Evolutionary conservation across 768 basidiomycete species (phyloP).

Genomic region (Cyclocybe cylindracea): DNA sequence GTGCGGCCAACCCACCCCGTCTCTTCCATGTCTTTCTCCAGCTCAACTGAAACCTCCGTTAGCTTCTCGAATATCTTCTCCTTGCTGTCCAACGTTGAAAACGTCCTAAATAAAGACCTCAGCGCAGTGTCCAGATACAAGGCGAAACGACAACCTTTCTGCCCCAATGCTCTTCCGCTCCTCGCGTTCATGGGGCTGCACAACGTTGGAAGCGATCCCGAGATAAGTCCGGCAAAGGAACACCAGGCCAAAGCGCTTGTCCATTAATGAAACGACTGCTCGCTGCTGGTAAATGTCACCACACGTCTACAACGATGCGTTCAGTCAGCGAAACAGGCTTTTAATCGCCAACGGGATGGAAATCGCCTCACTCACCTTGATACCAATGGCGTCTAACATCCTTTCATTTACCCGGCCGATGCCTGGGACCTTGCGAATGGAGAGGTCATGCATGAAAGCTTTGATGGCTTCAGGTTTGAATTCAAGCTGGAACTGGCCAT

Average conservation of each 20-base stretch:
- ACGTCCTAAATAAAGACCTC: slow-evolving; percentile 55
- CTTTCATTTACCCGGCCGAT: slow-evolving; percentile 91
- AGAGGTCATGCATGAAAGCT: slow-evolving; percentile 76
- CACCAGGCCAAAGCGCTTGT: slow-evolving; percentile 80
- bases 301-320: slow-evolving; percentile 60
- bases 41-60: slow-evolving; percentile 76
- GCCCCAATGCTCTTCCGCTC: slow-evolving; percentile 92
- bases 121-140: not conserved
- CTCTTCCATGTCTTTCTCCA: slow-evolving; percentile 78
- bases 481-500: slow-evolving; percentile 82
- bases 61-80: slow-evolving; percentile 74
- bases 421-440: slow-evolving; percentile 87
- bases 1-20: slow-evolving; percentile 86
- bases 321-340: not conserved
- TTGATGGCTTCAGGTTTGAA: slow-evolving; percentile 66
- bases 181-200: slow-evolving; percentile 73
- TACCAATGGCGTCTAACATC: slow-evolving; percentile 81
- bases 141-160: slow-evolving; percentile 58
- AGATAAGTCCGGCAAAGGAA: slow-evolving; percentile 81
- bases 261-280: slow-evolving; percentile 75
- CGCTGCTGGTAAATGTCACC: slow-evolving; percentile 86
- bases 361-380: slow-evolving; percentile 56
- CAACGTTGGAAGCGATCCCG: slow-evolving; percentile 84
- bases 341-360: not conserved
- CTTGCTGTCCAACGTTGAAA: slow-evolving; percentile 64